phyloP scores from a whole-genome alignment of 306 rosid species.

The Luffa aegyptiaca region DNA sequence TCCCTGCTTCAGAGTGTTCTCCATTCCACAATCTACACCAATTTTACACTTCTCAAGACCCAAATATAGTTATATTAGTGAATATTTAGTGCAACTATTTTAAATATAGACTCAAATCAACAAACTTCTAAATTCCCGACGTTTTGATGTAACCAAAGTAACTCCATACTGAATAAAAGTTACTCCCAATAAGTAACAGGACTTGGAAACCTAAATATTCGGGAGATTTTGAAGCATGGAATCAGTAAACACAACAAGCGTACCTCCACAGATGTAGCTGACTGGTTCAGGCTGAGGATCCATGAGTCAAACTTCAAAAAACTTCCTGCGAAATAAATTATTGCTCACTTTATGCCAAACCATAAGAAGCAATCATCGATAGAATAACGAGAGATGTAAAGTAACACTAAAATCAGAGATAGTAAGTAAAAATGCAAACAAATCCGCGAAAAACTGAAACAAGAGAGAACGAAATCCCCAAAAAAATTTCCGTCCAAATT shows the following conservation, averaged over 20 bases:
- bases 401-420: background rate
- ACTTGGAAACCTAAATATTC: background rate
- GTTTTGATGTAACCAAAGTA: background rate
- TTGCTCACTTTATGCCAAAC: background rate
- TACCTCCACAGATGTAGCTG: slow-evolving; percentile 63
- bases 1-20: slow-evolving; percentile 71
- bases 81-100: background rate
- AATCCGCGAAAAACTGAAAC: background rate
- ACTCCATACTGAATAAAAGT: background rate
- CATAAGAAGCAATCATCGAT: background rate
- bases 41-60: background rate
- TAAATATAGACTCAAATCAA: background rate
- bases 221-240: background rate
- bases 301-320: slow-evolving; percentile 13
- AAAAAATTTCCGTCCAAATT: background rate
- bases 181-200: background rate
- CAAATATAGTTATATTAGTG: background rate
- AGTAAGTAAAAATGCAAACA: background rate
- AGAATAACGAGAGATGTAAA: background rate
- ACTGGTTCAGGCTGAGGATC: slow-evolving; percentile 72
- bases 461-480: background rate
- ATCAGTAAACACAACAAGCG: background rate
- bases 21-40: slow-evolving; percentile 78
- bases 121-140: background rate
- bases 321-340: background rate